Conservation (phyloP, 2,329 filamentous ascomycete genomes). For the Atkinsonella hypoxylon region DNA sequence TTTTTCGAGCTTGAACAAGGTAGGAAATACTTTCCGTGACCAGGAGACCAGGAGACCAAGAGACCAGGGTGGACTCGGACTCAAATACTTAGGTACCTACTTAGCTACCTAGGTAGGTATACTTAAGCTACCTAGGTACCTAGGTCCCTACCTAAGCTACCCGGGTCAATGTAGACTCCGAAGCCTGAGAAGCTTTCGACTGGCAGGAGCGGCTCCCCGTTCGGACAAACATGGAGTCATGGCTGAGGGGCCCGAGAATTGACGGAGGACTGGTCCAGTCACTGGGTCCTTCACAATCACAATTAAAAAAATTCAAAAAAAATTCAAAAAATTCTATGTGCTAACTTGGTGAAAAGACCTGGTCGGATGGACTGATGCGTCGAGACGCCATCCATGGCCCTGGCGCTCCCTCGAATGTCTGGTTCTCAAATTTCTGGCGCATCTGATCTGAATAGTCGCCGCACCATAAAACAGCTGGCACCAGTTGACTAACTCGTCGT, state of each 20-base stretch:
- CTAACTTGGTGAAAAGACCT: neutral
- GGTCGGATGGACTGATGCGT: neutral
- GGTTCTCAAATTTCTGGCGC: too few species aligned
- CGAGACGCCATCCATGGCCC: neutral
- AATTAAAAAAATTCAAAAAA: too few species aligned
- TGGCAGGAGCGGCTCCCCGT: neutral
- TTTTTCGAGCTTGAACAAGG: neutral
- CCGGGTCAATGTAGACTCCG: neutral
- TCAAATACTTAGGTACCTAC: neutral
- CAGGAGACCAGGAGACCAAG: neutral
- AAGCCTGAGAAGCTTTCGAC: neutral
- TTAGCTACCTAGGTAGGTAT: too few species aligned
- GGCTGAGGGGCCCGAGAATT: neutral
- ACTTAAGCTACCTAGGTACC: neutral
- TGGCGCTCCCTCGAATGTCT: too few species aligned
- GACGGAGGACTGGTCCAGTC: neutral
- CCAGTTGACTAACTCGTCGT: constrained; percentile 1
- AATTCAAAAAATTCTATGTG: too few species aligned
- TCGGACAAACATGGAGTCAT: neutral
- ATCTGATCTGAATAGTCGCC: too few species aligned
- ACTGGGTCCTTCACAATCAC: too few species aligned
- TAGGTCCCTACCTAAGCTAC: too few species aligned
- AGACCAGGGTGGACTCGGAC: neutral
- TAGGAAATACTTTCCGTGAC: neutral
- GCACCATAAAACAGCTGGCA: neutral